phyloP scores from a whole-genome alignment of 2,329 filamentous ascomycete genomes.

The Simplicillium sp. region DNA sequence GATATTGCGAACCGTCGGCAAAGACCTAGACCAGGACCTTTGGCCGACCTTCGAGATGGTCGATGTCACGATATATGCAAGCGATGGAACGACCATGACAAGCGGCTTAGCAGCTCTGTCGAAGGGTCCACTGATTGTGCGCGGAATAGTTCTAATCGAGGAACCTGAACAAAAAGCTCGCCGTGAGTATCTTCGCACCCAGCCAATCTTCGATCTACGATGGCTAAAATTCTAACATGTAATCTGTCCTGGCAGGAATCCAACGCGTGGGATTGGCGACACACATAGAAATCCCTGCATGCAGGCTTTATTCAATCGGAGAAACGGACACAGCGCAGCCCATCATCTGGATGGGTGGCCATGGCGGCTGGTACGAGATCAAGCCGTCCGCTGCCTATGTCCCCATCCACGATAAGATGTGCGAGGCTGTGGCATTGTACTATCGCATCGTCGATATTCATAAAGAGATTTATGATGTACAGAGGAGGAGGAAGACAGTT shows the following conservation, averaged over 20 bases:
- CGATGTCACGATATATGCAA: not conserved
- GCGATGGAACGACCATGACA: not conserved
- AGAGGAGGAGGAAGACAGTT: too few relatives aligned
- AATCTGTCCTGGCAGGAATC: not conserved
- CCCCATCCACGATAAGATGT: constrained; percentile 39
- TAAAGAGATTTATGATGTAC: constrained; percentile 12
- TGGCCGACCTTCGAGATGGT: not conserved
- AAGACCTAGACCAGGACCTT: not conserved
- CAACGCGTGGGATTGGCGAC: not conserved
- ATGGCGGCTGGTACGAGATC: constrained; percentile 53
- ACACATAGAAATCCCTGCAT: not conserved
- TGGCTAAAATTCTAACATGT: not conserved
- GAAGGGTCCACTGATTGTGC: not conserved
- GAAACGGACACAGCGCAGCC: constrained; percentile 31
- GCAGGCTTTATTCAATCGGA: constrained; percentile 27
- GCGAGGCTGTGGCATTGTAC: constrained; percentile 46
- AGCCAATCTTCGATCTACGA: not conserved
- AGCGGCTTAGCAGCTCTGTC: not conserved
- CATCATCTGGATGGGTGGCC: constrained; percentile 49
- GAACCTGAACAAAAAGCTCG: not conserved
- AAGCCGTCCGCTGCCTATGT: constrained; percentile 40
- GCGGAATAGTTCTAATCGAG: not conserved
- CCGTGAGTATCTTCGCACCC: not conserved
- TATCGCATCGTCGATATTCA: constrained; percentile 47
- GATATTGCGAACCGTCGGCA: not conserved